Base-by-base conservation (phyloP, 805 yeast species). In the Maudiozyma bulderi region DNA sequence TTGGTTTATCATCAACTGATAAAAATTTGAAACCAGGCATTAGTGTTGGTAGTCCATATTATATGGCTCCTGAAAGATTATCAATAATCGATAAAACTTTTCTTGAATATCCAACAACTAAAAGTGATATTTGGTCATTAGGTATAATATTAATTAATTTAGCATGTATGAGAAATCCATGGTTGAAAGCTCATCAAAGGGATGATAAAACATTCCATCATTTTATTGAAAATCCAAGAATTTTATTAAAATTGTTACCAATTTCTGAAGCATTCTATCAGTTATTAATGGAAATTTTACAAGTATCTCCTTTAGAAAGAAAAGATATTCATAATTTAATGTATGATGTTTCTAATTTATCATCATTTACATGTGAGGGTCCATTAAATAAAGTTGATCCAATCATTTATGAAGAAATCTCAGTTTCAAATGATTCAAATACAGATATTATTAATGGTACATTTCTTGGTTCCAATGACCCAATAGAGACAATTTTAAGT, bases 71-170 rank as follows among this genome's bases (percentile, higher is more conserved):
- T 7, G 96, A 89, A 64, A 69, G 93, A 61, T 20, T 42, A 13
- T 31, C 34, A 13, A 26, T 20, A 5, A 13, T 14, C 1, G 29
- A 31, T 14, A 42, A 10, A 8, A 5, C 28, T 8, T 30, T 35
- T 32, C 3, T 15, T 3, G 60, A 65, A 30, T 52, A 69, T 60
- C 90, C 93, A 10, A 82, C 95, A 0, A 66, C 76, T 32, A 78
- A 86, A 8, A 89, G 95, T 43, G 96, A 88, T 60, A 76, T 87
- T 31, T 89, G 95, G 97, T 84, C 95, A 1, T 68, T 89, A 45
- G 91, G 90, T 2, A 82, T 89, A 35, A 81, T 89, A 26, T 69
- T 89, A 48, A 81, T 89, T 54, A 89, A 89, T 62, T 71, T 90
- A 47, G 75, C 86, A 9, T 86, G 95, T 55, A 82, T 86, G 40